These are phyloP conservation scores for Tricholoma sp. DNA, from an alignment of 768 basidiomycete species.

Conservation along the genomic window DNA sequence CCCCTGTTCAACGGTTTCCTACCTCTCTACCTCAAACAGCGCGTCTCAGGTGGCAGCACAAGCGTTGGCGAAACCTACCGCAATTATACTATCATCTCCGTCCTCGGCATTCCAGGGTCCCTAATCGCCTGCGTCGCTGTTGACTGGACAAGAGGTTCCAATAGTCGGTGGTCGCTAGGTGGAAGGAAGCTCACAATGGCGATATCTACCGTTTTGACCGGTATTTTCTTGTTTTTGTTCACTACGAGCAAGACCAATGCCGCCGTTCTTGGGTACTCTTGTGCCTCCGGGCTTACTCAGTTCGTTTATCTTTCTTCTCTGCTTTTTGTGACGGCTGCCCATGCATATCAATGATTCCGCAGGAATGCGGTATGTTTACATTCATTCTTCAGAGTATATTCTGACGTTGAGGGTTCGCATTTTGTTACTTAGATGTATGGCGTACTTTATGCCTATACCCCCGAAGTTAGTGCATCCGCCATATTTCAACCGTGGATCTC, in stretches of 20 bases:
- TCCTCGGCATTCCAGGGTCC: constrained; percentile 43
- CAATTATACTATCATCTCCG: constrained; percentile 45
- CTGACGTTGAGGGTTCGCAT: neutral
- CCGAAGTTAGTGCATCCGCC: constrained; percentile 30
- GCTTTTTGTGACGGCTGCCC: neutral
- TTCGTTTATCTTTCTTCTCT: constrained; percentile 16
- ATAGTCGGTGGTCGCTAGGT: constrained; percentile 29
- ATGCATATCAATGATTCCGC: neutral
- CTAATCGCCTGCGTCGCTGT: constrained; percentile 41
- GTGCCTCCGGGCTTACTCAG: constrained; percentile 37
- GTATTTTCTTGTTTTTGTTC: constrained; percentile 46
- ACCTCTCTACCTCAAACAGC: constrained; percentile 39
- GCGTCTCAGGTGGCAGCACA: constrained; percentile 19
- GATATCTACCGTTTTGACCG: constrained; percentile 37
- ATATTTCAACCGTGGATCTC: neutral
- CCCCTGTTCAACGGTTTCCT: constrained; percentile 51
- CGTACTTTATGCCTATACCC: constrained; percentile 52
- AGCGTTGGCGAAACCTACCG: constrained; percentile 32
- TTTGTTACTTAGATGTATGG: constrained; percentile 37
- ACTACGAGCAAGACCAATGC: constrained; percentile 38
- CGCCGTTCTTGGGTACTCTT: constrained; percentile 41
- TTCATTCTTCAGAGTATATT: neutral
- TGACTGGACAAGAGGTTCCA: constrained; percentile 32
- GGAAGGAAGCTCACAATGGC: constrained; percentile 46
- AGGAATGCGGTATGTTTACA: constrained; percentile 31